phyloP scores from a whole-genome alignment of 2,329 filamentous ascomycete species.

The Microascus cirrosus region DNA sequence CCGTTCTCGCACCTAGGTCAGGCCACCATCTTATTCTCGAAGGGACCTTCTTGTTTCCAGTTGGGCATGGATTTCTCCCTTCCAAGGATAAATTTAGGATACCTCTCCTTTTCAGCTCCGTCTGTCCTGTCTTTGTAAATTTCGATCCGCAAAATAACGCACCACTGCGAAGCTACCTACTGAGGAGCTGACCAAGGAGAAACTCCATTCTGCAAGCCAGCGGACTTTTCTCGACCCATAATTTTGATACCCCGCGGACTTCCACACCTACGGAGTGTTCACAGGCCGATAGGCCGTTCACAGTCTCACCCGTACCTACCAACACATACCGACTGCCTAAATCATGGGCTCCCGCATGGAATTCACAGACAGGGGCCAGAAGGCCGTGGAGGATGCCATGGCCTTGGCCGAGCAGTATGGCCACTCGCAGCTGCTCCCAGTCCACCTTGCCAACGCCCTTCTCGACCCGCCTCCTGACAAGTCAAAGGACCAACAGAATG shows the following conservation, averaged over 20 bases:
- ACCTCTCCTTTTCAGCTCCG: conserved; percentile 1
- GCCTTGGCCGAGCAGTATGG: conserved; percentile 78
- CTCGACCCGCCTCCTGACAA: conserved; percentile 65
- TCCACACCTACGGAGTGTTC: background rate
- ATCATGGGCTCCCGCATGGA: conserved; percentile 70
- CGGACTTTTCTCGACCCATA: conserved; percentile 2
- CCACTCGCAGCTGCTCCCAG: conserved; percentile 79
- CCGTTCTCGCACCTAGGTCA: conserved; percentile 12
- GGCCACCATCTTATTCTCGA: conserved; percentile 7
- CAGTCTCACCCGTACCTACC: conserved; percentile 5
- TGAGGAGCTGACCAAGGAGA: background rate
- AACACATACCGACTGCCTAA: conserved; percentile 11
- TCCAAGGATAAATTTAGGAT: conserved; percentile 2
- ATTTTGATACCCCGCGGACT: conserved; percentile 1
- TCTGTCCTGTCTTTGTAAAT: conserved; percentile 2
- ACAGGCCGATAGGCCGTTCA: background rate
- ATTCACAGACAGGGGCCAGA: conserved; percentile 87
- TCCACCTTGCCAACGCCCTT: conserved; percentile 79
- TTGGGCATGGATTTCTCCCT: background rate
- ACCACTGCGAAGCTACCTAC: conserved; percentile 6
- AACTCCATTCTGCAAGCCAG: conserved; percentile 1
- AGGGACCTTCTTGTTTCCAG: background rate
- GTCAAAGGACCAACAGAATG: conserved; percentile 76
- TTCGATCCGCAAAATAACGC: background rate
- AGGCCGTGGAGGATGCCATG: conserved; percentile 83